phyloP scores from a whole-genome alignment of 306 rosid genomes.

The Coriaria nepalensis region DNA sequence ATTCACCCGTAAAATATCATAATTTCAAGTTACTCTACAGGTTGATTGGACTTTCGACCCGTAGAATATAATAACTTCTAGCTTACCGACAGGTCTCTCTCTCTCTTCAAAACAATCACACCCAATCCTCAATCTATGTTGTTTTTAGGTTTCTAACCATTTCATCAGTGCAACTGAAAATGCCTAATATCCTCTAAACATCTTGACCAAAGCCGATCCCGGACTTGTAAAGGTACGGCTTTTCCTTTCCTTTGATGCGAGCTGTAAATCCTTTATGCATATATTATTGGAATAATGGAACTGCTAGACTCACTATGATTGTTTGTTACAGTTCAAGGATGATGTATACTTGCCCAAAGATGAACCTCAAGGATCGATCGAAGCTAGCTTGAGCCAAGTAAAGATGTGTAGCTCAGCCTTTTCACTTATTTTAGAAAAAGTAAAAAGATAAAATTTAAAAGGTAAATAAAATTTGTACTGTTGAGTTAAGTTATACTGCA shows the following conservation, averaged over 20 bases:
- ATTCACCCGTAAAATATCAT: too few relatives aligned
- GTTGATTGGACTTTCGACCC: too few relatives aligned
- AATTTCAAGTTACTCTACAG: too few relatives aligned
- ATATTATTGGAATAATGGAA: neutral
- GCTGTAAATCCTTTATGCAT: too few relatives aligned
- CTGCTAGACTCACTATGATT: slow-evolving; percentile 2
- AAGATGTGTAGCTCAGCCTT: slow-evolving; percentile 31
- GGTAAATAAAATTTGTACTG: neutral
- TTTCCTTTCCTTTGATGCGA: neutral
- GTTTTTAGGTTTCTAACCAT: slow-evolving; percentile 64
- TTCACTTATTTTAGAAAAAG: too few relatives aligned
- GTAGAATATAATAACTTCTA: too few relatives aligned
- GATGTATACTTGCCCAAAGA: slow-evolving; percentile 91
- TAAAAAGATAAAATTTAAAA: too few relatives aligned
- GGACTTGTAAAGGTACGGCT: slow-evolving; percentile 63
- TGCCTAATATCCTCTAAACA: slow-evolving; percentile 88
- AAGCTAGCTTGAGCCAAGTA: slow-evolving; percentile 77
- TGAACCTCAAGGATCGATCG: slow-evolving; percentile 87
- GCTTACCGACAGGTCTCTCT: slow-evolving; percentile 45
- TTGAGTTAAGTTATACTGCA: neutral
- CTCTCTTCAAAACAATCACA: slow-evolving; percentile 4
- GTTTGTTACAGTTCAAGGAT: slow-evolving; percentile 55
- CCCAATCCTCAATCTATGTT: neutral
- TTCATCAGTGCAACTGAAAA: slow-evolving; percentile 51
- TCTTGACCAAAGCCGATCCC: slow-evolving; percentile 48